phyloP scores from a whole-genome alignment of 306 rosid species.

The Prunus persica region Prunus_persica_NCBIv2 NC_034013.1:4962001-4962500 shows the following conservation, averaged over 20 bases:
- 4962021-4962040: slow-evolving; percentile 56
- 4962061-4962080: slow-evolving; percentile 55
- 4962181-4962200: slow-evolving; percentile 52
- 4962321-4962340: slow-evolving; percentile 60
- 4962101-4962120: slow-evolving; percentile 45
- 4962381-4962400: slow-evolving; percentile 41
- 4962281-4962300: slow-evolving; percentile 42
- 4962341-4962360: slow-evolving; percentile 57
- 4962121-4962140: slow-evolving; percentile 50
- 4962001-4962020: slow-evolving; percentile 55
- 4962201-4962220: slow-evolving; percentile 76
- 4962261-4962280: slow-evolving; percentile 47
- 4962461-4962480: slow-evolving; percentile 41
- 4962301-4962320: slow-evolving; percentile 74
- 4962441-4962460: slow-evolving; percentile 74
- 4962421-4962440: slow-evolving; percentile 68
- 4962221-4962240: slow-evolving; percentile 65
- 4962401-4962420: slow-evolving; percentile 43
- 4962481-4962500: slow-evolving; percentile 36
- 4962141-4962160: slow-evolving; percentile 50
- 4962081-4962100: slow-evolving; percentile 33
- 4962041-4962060: slow-evolving; percentile 47
- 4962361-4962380: slow-evolving; percentile 74
- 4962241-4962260: slow-evolving; percentile 57
- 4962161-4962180: slow-evolving; percentile 51